A percentile compares a stretch with the other conserved stretches of the same genome.
Conservation (phyloP, 225 moss, liverwort and hornwort species). For the Asterella californica region DNA sequence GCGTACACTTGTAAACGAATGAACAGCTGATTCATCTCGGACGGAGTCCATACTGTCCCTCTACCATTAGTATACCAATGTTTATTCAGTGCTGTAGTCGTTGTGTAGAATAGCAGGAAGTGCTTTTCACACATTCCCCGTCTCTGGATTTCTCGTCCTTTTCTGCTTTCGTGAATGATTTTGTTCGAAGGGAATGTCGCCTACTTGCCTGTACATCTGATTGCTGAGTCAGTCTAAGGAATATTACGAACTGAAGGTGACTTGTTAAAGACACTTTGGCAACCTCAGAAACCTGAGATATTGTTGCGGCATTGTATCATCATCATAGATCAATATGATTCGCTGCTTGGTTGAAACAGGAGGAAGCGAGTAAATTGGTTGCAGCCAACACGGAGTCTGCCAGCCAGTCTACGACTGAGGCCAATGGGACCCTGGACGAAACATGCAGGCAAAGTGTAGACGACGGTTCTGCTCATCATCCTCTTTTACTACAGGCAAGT, state of each 20-base stretch:
- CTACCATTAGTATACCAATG: too few species aligned
- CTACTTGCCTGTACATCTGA: not conserved
- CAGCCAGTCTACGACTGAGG: not conserved
- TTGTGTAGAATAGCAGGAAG: not conserved
- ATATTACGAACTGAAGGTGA: not conserved
- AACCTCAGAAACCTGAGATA: not conserved
- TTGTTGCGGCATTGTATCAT: not conserved
- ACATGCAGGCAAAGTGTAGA: constrained; percentile 19
- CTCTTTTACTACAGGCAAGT: constrained; percentile 72
- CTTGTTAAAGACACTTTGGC: not conserved
- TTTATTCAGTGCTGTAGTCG: not conserved
- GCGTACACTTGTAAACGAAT: not conserved
- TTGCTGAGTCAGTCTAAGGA: too few species aligned
- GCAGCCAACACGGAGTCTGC: not conserved
- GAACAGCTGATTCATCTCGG: not conserved
- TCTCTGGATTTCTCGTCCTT: not conserved
- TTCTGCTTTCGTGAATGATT: not conserved
- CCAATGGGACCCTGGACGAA: constrained; percentile 37
- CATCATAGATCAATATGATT: not conserved
- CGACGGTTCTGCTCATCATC: constrained; percentile 57
- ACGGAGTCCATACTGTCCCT: not conserved
- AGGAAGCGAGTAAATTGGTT: constrained; percentile 13
- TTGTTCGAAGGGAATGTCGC: not conserved
- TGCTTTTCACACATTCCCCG: not conserved
- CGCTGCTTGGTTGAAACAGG: constrained; percentile 10